Evolutionary conservation across 202 grass and related monocot species (phyloP), one percentile per base, ranked within the genome.

Genomic region (Schoenoplectus tabernaemontani): DNA sequence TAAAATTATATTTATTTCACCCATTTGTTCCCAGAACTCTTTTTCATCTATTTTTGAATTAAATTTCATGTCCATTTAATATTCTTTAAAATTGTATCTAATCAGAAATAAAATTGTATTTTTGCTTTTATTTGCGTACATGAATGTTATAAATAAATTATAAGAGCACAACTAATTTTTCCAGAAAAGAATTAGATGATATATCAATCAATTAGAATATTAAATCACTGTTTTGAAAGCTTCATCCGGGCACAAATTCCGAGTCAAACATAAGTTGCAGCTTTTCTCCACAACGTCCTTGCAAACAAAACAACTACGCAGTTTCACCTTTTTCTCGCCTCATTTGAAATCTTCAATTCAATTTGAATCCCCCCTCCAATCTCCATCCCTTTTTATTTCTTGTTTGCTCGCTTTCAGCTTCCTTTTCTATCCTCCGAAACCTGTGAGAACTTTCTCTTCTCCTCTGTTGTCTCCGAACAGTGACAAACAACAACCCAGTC

Each of bases 331-430:
- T 74, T 17, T 53, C 24, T 83, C 22, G 20, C 22, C 44, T 22
- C 66, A 85, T 84, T 90, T 82, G 74, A 77, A 33, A 81, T 51
- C 48, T 72, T 82, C 84, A 85, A 79, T 84, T 68, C 63, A 22
- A 59, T 51, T 76, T 73, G 43, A 57, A 82, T 37, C 26, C 36
- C 46, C 70, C 54, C 37, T 17, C 71, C 53, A 10, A 58, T 33
- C 20, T 8, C 56, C 33, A 32, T 62, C 26, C 76, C 17, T 38
- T 59, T 58, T 58, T 23, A 37, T 39, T 8, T 5, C 7, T 59
- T 33, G 10, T 62, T 30, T 30, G 48, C 60, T 60, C 26, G 16
- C 24, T 78, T 57, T 78, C 48, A 20, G 30, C 48, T 26, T 33
- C 74, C 22, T 75, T 44, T 77, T 28, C 17, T 65, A 19, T 62